Evolutionary conservation across 225 moss, liverwort and hornwort species (phyloP), one percentile per base, ranked within the genome.

Genomic region (Physcomitrium patens): DNA sequence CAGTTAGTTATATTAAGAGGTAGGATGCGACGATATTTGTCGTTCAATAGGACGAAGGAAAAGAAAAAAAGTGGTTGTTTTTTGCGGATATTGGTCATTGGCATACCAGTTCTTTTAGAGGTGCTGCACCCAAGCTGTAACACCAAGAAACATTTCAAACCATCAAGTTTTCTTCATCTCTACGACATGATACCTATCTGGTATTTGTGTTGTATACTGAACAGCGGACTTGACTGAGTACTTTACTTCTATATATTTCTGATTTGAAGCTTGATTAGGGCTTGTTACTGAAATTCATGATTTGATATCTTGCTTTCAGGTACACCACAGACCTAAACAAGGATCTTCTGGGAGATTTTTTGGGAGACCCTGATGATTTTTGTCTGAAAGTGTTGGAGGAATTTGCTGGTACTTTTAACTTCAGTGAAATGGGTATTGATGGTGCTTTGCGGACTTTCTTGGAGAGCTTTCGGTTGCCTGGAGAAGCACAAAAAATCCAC

Each of bases 291-390:
- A 85, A 67, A 47, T 78, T 43, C 20, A 16, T 56, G 73, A 3
- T 57, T 17, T 67, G 67, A 16, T 62, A 37, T 75, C 9, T 37
- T 55, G 20, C 66, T 14, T 74, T 77, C 88, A 93, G 99, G 84
- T 99, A 99, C 48, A 99, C 99, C 18, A 91, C 99, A 66, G 99
- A 95, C 47, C 71, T 99, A 75, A 90, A 99, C 72, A 99, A 99
- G 81, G 84, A 90, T 68, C 89, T 95, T 52, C 60, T 99, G 42
- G 99, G 99, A 73, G 95, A 99, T 78, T 99, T 99, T 78, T 82
- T 99, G 16, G 99, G 99, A 68, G 95, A 99, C 70, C 95, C 95
- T 47, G 99, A 99, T 68, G 93, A 93, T 45, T 99, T 89, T 67
- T 95, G 93, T 77, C 89, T 99, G 15, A 83, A 95, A 81, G 99